Evolutionary conservation across 495 filamentous ascomycete genomes (phyloP).

Genomic region (Podospora tetraspora): DNA sequence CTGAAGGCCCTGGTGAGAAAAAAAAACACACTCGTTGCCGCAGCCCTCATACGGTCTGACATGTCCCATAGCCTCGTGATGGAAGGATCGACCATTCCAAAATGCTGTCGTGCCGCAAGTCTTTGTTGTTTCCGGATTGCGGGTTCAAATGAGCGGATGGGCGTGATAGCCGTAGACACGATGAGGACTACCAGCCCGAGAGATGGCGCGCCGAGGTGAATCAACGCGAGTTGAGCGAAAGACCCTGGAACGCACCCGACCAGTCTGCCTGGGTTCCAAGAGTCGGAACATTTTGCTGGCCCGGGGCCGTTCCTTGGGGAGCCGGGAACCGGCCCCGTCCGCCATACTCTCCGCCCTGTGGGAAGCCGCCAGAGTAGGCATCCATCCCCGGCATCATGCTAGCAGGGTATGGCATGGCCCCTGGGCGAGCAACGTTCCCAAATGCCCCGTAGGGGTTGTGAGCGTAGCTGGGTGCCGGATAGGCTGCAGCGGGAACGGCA

Average conservation of each 20-base stretch:
- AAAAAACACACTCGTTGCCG: conserved; percentile 8
- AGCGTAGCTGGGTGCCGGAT: conserved; percentile 32
- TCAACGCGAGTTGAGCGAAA: conserved; percentile 50
- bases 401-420: conserved; percentile 28
- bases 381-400: conserved; percentile 41
- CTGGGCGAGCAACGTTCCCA: conserved; percentile 34
- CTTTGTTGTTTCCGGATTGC: conserved; percentile 21
- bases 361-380: conserved; percentile 37
- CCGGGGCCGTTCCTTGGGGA: conserved; percentile 32
- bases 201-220: background rate
- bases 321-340: conserved; percentile 42
- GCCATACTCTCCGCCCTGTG: conserved; percentile 38
- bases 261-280: conserved; percentile 40
- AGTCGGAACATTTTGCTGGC: conserved; percentile 33
- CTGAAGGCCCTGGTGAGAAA: background rate
- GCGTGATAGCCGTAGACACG: conserved; percentile 12
- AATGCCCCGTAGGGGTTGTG: conserved; percentile 46
- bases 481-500: conserved; percentile 29
- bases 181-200: conserved; percentile 9
- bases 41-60: conserved; percentile 22
- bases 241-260: conserved; percentile 46
- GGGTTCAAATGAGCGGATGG: conserved; percentile 19
- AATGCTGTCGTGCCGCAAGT: conserved; percentile 21
- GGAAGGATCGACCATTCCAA: conserved; percentile 20
- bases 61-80: conserved; percentile 28